These are phyloP conservation scores for Astrocystis sublimbata DNA, from an alignment of 495 filamentous ascomycete genomes.

Conservation along the genomic window DNA sequence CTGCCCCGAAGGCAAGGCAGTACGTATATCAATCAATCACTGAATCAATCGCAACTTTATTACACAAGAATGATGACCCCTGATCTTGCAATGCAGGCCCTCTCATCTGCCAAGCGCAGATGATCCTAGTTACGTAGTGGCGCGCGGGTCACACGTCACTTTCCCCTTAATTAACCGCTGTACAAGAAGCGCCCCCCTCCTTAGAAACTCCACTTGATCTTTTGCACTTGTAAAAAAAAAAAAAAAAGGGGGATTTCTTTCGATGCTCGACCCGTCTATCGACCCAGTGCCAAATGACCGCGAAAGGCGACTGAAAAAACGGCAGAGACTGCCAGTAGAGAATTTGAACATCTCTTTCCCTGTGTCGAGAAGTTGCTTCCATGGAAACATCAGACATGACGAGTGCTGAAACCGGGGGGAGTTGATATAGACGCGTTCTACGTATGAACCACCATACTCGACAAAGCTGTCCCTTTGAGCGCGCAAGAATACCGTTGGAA, in stretches of 20 bases:
- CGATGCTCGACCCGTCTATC: conserved; percentile 16
- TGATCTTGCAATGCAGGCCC: too few species aligned
- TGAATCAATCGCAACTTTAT: too few species aligned
- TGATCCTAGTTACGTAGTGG: background rate
- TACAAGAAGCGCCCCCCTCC: conserved; percentile 2
- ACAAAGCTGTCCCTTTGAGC: background rate
- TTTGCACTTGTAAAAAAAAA: conserved; percentile 2
- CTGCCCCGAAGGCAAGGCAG: too few species aligned
- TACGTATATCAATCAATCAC: too few species aligned
- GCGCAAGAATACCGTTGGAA: background rate
- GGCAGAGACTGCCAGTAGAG: background rate
- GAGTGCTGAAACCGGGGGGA: background rate
- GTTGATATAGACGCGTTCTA: background rate
- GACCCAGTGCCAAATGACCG: conserved; percentile 2
- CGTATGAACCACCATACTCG: background rate
- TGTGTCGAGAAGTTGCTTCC: background rate
- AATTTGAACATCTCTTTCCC: background rate
- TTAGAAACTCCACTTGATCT: conserved; percentile 7
- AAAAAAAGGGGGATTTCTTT: too few species aligned
- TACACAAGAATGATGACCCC: too few species aligned
- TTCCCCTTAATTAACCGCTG: background rate
- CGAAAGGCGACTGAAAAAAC: conserved; percentile 6
- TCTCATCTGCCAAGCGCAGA: conserved; percentile 1
- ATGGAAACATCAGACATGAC: too few species aligned
- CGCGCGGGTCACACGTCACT: background rate